Evolutionary conservation across 306 rosid species (phyloP), one percentile per base, ranked within the genome.

Genomic region (Dicorynia guianensis): DNA sequence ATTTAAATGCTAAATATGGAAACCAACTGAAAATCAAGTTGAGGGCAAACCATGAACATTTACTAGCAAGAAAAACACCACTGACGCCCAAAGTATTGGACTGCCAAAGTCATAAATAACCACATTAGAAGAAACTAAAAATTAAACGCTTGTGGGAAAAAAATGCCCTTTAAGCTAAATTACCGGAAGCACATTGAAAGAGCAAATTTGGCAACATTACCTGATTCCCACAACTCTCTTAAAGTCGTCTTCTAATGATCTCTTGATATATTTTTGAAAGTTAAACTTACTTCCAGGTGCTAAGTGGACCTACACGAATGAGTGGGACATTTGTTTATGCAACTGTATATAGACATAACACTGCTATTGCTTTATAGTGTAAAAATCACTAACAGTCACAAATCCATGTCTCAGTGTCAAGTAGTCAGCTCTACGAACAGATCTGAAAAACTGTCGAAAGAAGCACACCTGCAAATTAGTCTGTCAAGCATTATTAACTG

Each of bases 151-250:
- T 44, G n/a, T 13, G 33, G 30, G 30, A 64, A 74, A 70, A 61
- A 17, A 57, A 5, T 34, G 34, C 50, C 20, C 40, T 40, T 25
- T 11, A 35, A 53, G 33, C 33, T 35, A 73, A 52, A 17, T 40
- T 42, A 50, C 39, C 14, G 52, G 57, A 47, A 48, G 13, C 53
- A 63, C 17, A 7, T 20, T 68, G 3, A 55, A 44, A 25, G 11
- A 36, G 74, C 10, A 42, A 63, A 34, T 48, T 72, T 47, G 68
- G 79, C 66, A 68, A 79, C 49, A 64, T 76, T 85, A 92, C 98
- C 91, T 92, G 89, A 95, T 95, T 87, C 96, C 97, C 63, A 95
- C 98, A 36, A 95, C 98, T 63, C 90, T 96, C 90, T 95, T 95
- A 59, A 95, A 95, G 85, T 95, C 98, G 76, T 95, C 98, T 86